A percentile compares a stretch with the other conserved stretches of the same genome.
These are phyloP conservation scores for Lactifluus volemus DNA, from an alignment of 768 basidiomycete species.

Conservation along the genomic window DNA sequence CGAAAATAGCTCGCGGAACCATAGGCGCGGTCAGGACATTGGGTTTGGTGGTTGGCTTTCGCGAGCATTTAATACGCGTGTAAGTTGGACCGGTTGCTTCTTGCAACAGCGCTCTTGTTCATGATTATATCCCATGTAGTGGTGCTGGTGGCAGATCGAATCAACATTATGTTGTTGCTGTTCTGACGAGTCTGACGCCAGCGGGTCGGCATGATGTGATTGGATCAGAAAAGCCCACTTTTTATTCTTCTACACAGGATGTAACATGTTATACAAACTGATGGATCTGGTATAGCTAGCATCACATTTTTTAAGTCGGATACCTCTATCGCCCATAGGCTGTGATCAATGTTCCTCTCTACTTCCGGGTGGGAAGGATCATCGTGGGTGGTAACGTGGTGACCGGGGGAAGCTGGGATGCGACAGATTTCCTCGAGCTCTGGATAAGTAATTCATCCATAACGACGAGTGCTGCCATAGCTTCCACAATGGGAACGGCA, in stretches of 20 bases:
- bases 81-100: slow-evolving; percentile 29
- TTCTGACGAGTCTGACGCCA: slow-evolving; percentile 42
- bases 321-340: slow-evolving; percentile 11
- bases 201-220: slow-evolving; percentile 25
- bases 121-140: slow-evolving; percentile 33
- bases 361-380: slow-evolving; percentile 33
- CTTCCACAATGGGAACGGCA: slow-evolving; percentile 95
- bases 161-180: slow-evolving; percentile 57
- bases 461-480: slow-evolving; percentile 92
- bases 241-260: not conserved
- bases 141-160: slow-evolving; percentile 80
- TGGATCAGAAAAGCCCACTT: not conserved
- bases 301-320: not conserved
- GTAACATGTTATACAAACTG: slow-evolving; percentile 1
- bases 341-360: not conserved
- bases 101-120: not conserved
- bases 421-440: slow-evolving; percentile 69
- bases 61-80: slow-evolving; percentile 60
- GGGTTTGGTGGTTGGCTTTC: slow-evolving; percentile 61
- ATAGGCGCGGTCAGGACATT: slow-evolving; percentile 38
- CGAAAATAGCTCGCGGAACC: slow-evolving; percentile 22
- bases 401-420: slow-evolving; percentile 70
- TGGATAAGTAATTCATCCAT: slow-evolving; percentile 93
- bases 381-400: slow-evolving; percentile 90
- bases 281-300: slow-evolving; percentile 9